A percentile compares a stretch with the other conserved stretches of the same genome.
Conservation (phyloP, 345 rosid species). For the Arabidopsis arenosa region DNA sequence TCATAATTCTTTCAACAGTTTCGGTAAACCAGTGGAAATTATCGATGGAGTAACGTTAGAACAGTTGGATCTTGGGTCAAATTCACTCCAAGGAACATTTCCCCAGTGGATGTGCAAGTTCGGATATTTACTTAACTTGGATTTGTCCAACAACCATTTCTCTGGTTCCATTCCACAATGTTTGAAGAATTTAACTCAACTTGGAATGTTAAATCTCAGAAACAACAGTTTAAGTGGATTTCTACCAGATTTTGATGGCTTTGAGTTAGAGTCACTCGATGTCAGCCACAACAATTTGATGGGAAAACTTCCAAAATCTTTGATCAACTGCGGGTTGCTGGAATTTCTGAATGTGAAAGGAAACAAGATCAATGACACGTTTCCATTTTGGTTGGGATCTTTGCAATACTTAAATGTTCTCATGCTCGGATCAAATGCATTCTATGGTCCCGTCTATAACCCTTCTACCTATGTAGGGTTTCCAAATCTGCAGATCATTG, state of each 20-base stretch:
- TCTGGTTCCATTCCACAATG: neutral
- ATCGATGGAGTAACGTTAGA: neutral
- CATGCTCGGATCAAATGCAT: neutral
- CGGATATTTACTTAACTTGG: accelerated
- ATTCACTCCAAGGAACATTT: slow-evolving; percentile 8
- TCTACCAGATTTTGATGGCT: neutral
- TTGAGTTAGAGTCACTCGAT: neutral
- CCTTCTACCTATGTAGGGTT: neutral
- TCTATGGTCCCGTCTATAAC: neutral
- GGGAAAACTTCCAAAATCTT: neutral
- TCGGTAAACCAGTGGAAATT: neutral
- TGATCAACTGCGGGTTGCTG: neutral
- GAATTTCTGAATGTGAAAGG: neutral
- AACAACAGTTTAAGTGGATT: neutral
- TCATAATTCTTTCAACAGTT: slow-evolving; percentile 3
- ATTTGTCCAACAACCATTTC: neutral
- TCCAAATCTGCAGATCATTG: neutral
- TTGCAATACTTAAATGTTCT: neutral
- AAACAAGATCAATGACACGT: neutral
- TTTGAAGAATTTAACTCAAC: neutral
- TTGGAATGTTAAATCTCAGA: neutral
- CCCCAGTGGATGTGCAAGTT: slow-evolving; percentile 36
- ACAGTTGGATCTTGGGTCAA: neutral
- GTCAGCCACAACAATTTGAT: neutral
- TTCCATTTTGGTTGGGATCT: slow-evolving; percentile 8